Evolutionary conservation across 495 filamentous ascomycete species (phyloP).

Genomic region (Hyphodiscus hymeniophilus): DNA sequence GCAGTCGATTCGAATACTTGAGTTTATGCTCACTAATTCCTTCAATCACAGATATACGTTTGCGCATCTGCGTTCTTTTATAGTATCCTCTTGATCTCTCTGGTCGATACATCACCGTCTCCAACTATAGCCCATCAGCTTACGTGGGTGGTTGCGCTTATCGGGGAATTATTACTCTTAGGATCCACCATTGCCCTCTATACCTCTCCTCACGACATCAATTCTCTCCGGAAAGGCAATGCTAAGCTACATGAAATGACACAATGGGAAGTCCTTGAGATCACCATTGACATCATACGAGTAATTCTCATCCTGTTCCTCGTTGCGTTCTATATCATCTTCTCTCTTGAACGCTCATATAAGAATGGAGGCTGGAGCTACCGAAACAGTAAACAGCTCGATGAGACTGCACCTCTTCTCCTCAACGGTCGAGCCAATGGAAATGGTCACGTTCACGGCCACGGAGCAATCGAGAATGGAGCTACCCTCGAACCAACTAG

Average conservation of each 20-base stretch:
- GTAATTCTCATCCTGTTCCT: constrained; percentile 50
- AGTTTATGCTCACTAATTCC: neutral
- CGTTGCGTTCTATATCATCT: constrained; percentile 49
- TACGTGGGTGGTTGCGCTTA: constrained; percentile 61
- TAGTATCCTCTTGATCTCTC: constrained; percentile 60
- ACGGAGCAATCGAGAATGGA: constrained; percentile 16
- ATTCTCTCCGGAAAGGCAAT: constrained; percentile 29
- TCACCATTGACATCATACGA: constrained; percentile 51
- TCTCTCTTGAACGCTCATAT: constrained; percentile 31
- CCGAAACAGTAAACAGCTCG: neutral
- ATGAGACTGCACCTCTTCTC: constrained; percentile 14
- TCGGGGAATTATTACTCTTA: constrained; percentile 62
- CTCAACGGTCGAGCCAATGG: constrained; percentile 27
- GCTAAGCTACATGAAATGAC: constrained; percentile 33
- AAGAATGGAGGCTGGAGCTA: constrained; percentile 12
- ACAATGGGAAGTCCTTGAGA: constrained; percentile 56
- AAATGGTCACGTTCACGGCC: constrained; percentile 11
- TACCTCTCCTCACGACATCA: constrained; percentile 47
- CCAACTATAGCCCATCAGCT: constrained; percentile 65
- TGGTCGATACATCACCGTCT: constrained; percentile 69
- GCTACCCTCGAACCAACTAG: neutral
- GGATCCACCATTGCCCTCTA: constrained; percentile 54
- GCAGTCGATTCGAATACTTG: no score
- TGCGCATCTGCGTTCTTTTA: constrained; percentile 55
- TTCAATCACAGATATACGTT: constrained; percentile 59